Percentiles rank a stretch among this genome's conserved stretches.
These are phyloP conservation scores for Pachysolen tannophilus DNA, from an alignment of 805 yeast genomes.

Conservation along the genomic window DNA sequence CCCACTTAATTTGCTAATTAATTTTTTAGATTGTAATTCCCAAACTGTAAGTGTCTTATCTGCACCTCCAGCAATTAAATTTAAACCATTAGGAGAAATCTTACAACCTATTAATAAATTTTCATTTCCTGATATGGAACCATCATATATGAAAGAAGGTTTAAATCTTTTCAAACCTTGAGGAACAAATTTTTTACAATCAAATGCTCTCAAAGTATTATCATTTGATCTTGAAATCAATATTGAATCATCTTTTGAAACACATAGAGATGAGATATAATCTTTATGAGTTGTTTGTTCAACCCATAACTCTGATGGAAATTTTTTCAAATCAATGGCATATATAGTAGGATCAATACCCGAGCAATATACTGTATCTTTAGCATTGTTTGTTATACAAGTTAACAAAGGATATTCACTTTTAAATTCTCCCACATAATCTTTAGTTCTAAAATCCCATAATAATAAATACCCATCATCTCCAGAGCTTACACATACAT, in stretches of 20 bases:
- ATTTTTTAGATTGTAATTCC: slow-evolving; percentile 45
- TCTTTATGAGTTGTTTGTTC: slow-evolving; percentile 39
- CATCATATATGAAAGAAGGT: slow-evolving; percentile 40
- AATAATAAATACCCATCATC: slow-evolving; percentile 55
- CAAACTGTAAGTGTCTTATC: slow-evolving; percentile 53
- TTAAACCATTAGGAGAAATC: slow-evolving; percentile 32
- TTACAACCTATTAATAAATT: slow-evolving; percentile 41
- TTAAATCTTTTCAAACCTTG: slow-evolving; percentile 31
- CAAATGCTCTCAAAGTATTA: slow-evolving; percentile 49
- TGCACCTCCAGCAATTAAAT: slow-evolving; percentile 52
- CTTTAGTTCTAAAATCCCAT: slow-evolving; percentile 63
- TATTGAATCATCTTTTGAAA: slow-evolving; percentile 38
- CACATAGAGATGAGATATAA: slow-evolving; percentile 45
- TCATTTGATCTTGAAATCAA: slow-evolving; percentile 48
- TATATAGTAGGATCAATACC: slow-evolving; percentile 63
- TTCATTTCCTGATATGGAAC: slow-evolving; percentile 48
- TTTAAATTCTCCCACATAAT: slow-evolving; percentile 27
- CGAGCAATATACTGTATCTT: slow-evolving; percentile 39
- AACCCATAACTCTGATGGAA: slow-evolving; percentile 35
- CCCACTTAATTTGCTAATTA: slow-evolving; percentile 44
- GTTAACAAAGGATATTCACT: slow-evolving; percentile 56
- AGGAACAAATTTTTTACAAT: slow-evolving; percentile 37
- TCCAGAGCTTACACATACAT: slow-evolving; percentile 41
- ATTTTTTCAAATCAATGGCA: slow-evolving; percentile 49
- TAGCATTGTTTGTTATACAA: slow-evolving; percentile 32